phyloP scores from a whole-genome alignment of 345 rosid species.

The Turnera subulata region DNA sequence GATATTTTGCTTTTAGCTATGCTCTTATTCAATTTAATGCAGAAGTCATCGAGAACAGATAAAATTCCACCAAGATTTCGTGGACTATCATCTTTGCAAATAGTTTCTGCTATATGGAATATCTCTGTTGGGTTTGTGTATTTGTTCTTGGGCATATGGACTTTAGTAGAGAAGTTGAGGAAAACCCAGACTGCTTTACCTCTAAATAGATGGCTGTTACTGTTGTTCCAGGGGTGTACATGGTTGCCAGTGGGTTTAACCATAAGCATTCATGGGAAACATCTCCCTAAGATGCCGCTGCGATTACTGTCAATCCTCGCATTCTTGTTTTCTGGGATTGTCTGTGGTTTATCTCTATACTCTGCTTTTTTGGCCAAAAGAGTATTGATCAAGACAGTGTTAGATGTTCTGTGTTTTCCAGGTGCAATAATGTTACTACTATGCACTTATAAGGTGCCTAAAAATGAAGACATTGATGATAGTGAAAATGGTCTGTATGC shows the following conservation, averaged over 20 bases:
- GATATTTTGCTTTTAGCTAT: constrained; percentile 43
- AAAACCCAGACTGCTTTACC: constrained; percentile 37
- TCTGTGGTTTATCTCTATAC: constrained; percentile 40
- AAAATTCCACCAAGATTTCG: constrained; percentile 20
- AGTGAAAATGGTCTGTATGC: constrained; percentile 40
- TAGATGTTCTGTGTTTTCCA: constrained; percentile 55
- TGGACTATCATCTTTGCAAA: constrained; percentile 34
- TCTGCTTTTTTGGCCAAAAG: constrained; percentile 27
- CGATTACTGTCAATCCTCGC: constrained; percentile 47
- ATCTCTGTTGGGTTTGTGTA: constrained; percentile 57
- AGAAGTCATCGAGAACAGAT: constrained; percentile 33
- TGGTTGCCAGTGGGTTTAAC: constrained; percentile 53
- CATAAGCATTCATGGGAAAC: constrained; percentile 38
- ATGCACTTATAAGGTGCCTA: constrained; percentile 44
- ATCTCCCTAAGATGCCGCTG: constrained; percentile 31
- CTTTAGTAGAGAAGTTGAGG: constrained; percentile 48
- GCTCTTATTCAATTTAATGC: constrained; percentile 42
- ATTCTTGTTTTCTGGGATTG: constrained; percentile 43
- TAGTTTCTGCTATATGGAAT: constrained; percentile 47
- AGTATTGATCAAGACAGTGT: constrained; percentile 21
- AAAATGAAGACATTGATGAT: constrained; percentile 21
- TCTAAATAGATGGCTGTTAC: constrained; percentile 43
- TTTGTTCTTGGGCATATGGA: constrained; percentile 53
- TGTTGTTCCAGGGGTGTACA: constrained; percentile 58
- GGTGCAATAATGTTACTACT: constrained; percentile 53